Evolutionary conservation across 208 protist species (phyloP), one percentile per base, ranked within the genome.

Genomic region (Crithidia expoeki): DNA sequence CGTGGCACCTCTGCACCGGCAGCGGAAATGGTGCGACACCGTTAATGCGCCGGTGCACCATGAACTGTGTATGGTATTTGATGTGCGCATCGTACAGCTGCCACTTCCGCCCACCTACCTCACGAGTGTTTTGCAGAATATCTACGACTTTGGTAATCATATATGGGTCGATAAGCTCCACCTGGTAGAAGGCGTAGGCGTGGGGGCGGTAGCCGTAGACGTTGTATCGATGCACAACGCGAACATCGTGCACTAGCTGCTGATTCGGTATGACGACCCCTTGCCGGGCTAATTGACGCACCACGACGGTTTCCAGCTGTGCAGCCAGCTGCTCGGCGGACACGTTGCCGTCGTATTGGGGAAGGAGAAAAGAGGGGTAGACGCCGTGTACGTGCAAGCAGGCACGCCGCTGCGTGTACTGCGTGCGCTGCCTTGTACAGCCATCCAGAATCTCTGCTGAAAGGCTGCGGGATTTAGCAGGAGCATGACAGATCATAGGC

Each of bases 301-400:
- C 70, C 10, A 79, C 84, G 23, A 91, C 79, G 0, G 80, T 38
- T 71, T 96, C 90, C 7, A 96, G 77, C 72, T 93, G 86, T 1
- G 88, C 86, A 17, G 80, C 90, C 56, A 96, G 91, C 83, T 96
- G 82, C 40, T 67, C 75, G 0, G 82, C 73, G 28, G 81, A 79
- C n/a, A 91, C 68, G 51, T 61, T 46, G 23, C 44, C 61, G 62
- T 87, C 72, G 72, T 86, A 77, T 49, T 84, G 84, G 25, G 77
- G 79, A 19, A 92, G 86, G 38, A 86, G 74, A 55, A 96, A 87
- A 66, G 88, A 91, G 16, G 90, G 90, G 60, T 93, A 93, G 40
- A 88, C 73, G 7, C 88, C 86, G 66, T 96, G 90, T 1, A 96
- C 70, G 63, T 96, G 90, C 7, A 90, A 72, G 65, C 90, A 96